A percentile compares a stretch with the other conserved stretches of the same genome.
Evolutionary conservation across 2,329 filamentous ascomycete genomes (phyloP).

Genomic region (Ilyonectria mors-panacis): DNA sequence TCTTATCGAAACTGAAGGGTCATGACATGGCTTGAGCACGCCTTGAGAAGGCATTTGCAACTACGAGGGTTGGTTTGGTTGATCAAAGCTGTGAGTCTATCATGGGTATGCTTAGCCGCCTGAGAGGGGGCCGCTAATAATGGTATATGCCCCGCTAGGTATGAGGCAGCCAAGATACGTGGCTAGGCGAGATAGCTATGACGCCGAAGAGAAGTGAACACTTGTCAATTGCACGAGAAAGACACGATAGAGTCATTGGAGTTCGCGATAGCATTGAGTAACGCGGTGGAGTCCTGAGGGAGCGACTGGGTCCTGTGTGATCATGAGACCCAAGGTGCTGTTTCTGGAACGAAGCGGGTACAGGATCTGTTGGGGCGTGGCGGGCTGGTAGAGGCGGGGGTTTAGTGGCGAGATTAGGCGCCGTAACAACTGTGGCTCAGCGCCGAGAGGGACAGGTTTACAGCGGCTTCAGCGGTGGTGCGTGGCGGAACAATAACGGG

Average conservation of each 20-base stretch:
- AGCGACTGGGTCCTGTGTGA: constrained; percentile 1
- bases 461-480: constrained; percentile 13
- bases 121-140: not conserved
- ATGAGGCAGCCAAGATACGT: not conserved
- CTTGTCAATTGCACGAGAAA: constrained; percentile 27
- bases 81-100: not conserved
- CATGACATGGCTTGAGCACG: constrained; percentile 3
- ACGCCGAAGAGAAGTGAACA: constrained; percentile 23
- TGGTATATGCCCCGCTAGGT: not conserved
- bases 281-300: constrained; percentile 18
- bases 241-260: constrained; percentile 19
- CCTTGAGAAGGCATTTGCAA: constrained; percentile 6
- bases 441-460: not conserved
- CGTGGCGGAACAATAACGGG: not conserved
- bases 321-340: constrained; percentile 35
- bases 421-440: not conserved
- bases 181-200: not conserved
- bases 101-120: not conserved
- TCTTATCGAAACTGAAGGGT: not conserved
- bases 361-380: constrained; percentile 16
- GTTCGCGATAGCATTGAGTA: constrained; percentile 17
- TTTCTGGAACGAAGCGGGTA: constrained; percentile 37
- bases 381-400: not conserved
- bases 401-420: constrained; percentile 5
- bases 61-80: constrained; percentile 9